phyloP scores from a whole-genome alignment of 129 eudicot genomes.

The Pulicaria dysenterica region DNA sequence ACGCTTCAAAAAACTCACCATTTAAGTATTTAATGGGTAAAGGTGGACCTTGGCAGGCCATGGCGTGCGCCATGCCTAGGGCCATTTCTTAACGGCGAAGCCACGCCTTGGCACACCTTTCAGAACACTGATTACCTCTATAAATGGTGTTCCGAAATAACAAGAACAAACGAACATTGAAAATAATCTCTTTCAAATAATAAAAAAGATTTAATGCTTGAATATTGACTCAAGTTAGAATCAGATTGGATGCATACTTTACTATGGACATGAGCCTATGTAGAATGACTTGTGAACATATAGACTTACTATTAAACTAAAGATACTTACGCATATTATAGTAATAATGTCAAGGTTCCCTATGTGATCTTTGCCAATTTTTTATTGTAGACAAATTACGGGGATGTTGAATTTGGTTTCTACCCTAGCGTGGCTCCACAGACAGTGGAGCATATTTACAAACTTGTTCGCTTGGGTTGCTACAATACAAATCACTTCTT shows the following conservation, averaged over 20 bases:
- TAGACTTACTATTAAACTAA: background rate
- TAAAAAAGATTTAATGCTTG: no score
- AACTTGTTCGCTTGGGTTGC: conserved; percentile 95
- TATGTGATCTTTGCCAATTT: background rate
- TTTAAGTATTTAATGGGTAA: no score
- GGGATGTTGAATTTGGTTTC: conserved; percentile 99
- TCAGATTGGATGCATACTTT: background rate
- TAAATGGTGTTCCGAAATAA: no score
- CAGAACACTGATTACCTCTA: no score
- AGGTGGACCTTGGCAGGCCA: no score
- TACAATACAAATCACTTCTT: conserved; percentile 97
- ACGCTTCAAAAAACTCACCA: no score
- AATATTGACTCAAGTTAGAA: no score
- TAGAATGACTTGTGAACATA: background rate
- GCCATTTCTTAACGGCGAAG: no score
- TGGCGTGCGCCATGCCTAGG: no score
- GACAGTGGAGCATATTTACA: conserved; percentile 94
- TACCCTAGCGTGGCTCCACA: conserved; percentile 87
- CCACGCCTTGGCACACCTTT: no score
- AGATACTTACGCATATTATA: background rate
- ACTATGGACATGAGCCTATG: conserved; percentile 6
- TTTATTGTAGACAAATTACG: conserved; percentile 76
- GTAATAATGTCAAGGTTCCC: background rate
- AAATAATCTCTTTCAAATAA: no score
- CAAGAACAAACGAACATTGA: no score